Conservation (phyloP, 148 eudicot species). For the Agrostemma githago region DNA sequence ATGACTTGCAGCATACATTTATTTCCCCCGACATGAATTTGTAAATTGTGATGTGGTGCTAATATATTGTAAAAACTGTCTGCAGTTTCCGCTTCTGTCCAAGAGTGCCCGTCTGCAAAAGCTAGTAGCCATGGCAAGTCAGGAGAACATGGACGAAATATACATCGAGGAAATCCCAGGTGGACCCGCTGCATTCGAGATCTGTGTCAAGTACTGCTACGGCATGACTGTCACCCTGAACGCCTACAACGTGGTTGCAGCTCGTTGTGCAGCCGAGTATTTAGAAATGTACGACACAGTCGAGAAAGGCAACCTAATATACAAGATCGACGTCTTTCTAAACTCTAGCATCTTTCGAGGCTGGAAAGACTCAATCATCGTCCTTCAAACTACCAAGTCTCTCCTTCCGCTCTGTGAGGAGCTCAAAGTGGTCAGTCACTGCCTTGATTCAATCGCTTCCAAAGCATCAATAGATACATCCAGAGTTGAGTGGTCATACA, state of each 20-base stretch:
- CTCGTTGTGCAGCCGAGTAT: conserved; percentile 89
- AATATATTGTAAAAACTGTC: conserved; percentile 8
- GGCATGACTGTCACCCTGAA: conserved; percentile 86
- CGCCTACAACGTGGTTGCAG: conserved; percentile 77
- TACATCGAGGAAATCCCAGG: conserved; percentile 72
- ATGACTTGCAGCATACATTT: conserved; percentile 3
- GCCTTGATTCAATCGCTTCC: conserved; percentile 69
- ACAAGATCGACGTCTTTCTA: conserved; percentile 82
- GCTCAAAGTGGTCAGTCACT: conserved; percentile 62
- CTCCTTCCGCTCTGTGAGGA: conserved; percentile 78
- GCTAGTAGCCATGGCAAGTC: conserved; percentile 47
- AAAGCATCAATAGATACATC: conserved; percentile 70
- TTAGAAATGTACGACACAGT: conserved; percentile 74
- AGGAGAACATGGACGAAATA: conserved; percentile 56
- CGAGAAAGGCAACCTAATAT: conserved; percentile 76
- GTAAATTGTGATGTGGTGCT: not conserved
- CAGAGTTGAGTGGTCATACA: conserved; percentile 91
- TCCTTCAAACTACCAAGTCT: conserved; percentile 69
- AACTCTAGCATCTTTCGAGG: conserved; percentile 76
- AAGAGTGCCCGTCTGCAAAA: conserved; percentile 81
- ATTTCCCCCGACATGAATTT: not conserved
- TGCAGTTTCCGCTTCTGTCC: conserved; percentile 80
- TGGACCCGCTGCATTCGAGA: conserved; percentile 78
- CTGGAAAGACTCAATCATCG: conserved; percentile 94
- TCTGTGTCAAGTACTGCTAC: conserved; percentile 85